Evolutionary conservation across 495 filamentous ascomycete species (phyloP).

Genomic region (Xylaria palmicola): DNA sequence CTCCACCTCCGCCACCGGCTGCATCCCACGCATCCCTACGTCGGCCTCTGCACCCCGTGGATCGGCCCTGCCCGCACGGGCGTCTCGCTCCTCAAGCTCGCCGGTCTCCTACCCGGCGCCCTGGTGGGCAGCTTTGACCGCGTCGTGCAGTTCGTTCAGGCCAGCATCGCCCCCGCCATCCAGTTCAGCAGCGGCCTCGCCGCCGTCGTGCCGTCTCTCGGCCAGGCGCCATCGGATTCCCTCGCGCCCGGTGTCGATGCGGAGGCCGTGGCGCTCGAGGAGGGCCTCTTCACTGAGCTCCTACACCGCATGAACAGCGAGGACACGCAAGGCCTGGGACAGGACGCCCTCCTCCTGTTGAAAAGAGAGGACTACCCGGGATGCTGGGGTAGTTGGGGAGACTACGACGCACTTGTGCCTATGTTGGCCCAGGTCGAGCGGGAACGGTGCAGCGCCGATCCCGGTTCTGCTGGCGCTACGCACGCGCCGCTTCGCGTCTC

Average conservation of each 20-base stretch:
- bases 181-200: constrained; percentile 2
- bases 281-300: not conserved
- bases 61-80: constrained; percentile 42
- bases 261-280: not conserved
- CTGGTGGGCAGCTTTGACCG: constrained; percentile 35
- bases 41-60: constrained; percentile 46
- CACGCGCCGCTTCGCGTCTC: not conserved
- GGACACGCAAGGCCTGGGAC: not conserved
- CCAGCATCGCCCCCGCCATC: not conserved
- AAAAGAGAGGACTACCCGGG: constrained; percentile 1
- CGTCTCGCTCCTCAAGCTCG: constrained; percentile 22
- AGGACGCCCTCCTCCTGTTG: constrained; percentile 4
- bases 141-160: constrained; percentile 34
- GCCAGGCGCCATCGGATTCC: not conserved
- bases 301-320: not conserved
- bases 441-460: not conserved
- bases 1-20: constrained; percentile 38
- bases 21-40: constrained; percentile 32
- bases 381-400: constrained; percentile 5
- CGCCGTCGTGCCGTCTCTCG: not conserved
- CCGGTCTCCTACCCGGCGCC: constrained; percentile 20
- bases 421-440: constrained; percentile 1
- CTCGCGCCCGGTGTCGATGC: not conserved
- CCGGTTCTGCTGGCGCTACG: not conserved
- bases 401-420: constrained; percentile 11